Conservation (phyloP, 1,139 yeast species). For the Diutina ranongensis region DNA sequence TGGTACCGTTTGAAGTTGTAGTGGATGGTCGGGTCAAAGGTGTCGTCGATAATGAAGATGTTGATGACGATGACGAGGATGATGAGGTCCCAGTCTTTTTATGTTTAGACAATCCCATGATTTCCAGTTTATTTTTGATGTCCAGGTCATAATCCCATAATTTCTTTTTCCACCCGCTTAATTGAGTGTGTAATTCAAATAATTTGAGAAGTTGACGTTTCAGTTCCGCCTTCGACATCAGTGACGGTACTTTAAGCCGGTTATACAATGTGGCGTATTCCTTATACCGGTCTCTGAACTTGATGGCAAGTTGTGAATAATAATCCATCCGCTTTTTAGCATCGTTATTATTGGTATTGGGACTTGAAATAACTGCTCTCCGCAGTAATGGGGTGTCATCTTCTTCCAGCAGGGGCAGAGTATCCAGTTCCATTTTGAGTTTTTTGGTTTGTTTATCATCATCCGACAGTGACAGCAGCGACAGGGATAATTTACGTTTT, state of each 20-base stretch:
- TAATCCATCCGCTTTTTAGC: slow-evolving; percentile 12
- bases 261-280: slow-evolving; percentile 27
- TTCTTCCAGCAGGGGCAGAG: slow-evolving; percentile 8
- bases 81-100: neutral
- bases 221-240: slow-evolving; percentile 10
- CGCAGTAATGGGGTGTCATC: slow-evolving; percentile 9
- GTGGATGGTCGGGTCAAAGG: neutral
- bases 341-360: slow-evolving; percentile 10
- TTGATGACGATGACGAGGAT: neutral
- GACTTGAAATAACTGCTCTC: slow-evolving; percentile 7
- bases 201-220: slow-evolving; percentile 18
- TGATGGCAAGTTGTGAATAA: slow-evolving; percentile 20
- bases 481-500: slow-evolving; percentile 3
- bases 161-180: slow-evolving; percentile 25
- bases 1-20: neutral
- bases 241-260: slow-evolving; percentile 7
- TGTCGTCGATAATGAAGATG: neutral
- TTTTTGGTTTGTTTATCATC: slow-evolving; percentile 1
- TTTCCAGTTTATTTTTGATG: slow-evolving; percentile 11
- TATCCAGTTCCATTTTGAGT: slow-evolving; percentile 1
- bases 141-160: slow-evolving; percentile 27
- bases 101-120: slow-evolving; percentile 4
- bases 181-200: slow-evolving; percentile 24
- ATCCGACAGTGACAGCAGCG: slow-evolving; percentile 3
- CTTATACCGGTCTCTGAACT: slow-evolving; percentile 26